Evolutionary conservation across 495 filamentous ascomycete genomes (phyloP).

Genomic region (Talaromyces wortmannii): DNA sequence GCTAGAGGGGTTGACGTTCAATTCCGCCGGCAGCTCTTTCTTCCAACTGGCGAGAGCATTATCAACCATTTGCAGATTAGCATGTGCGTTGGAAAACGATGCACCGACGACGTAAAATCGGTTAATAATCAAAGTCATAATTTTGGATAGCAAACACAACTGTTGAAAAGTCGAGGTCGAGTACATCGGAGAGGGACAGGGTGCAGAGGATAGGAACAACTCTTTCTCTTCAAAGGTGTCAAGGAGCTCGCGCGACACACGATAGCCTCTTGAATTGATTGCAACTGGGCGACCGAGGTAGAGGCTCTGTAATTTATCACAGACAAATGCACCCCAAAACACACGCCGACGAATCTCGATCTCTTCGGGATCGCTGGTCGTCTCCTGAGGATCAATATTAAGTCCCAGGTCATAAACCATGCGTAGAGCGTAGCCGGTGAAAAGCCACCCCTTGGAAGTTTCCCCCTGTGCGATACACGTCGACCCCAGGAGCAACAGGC

Average conservation of each 20-base stretch:
- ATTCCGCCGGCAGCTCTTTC: constrained; percentile 9
- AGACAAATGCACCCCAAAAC: constrained; percentile 18
- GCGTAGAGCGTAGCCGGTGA: constrained; percentile 17
- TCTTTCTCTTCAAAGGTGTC: constrained; percentile 20
- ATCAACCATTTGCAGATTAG: constrained; percentile 10
- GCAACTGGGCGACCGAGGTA: constrained; percentile 11
- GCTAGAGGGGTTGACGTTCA: constrained; percentile 10
- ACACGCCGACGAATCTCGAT: constrained; percentile 15
- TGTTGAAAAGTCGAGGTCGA: constrained; percentile 13
- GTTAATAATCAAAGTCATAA: constrained; percentile 18
- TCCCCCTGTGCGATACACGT: constrained; percentile 6
- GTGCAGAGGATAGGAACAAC: not conserved
- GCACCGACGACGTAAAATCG: constrained; percentile 19
- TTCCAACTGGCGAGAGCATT: constrained; percentile 11
- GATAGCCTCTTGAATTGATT: constrained; percentile 6
- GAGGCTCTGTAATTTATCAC: constrained; percentile 13
- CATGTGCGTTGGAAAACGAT: not conserved
- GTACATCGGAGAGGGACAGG: constrained; percentile 3
- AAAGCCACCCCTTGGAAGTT: constrained; percentile 9
- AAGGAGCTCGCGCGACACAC: constrained; percentile 8
- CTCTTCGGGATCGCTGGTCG: constrained; percentile 6
- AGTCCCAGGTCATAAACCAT: constrained; percentile 29
- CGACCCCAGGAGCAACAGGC: constrained; percentile 6
- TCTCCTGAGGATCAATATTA: constrained; percentile 10
- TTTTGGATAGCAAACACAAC: constrained; percentile 13